These are phyloP conservation scores for Pythium aristosporum DNA, from an alignment of 352 stramenopile genomes.

Conservation along the genomic window DNA sequence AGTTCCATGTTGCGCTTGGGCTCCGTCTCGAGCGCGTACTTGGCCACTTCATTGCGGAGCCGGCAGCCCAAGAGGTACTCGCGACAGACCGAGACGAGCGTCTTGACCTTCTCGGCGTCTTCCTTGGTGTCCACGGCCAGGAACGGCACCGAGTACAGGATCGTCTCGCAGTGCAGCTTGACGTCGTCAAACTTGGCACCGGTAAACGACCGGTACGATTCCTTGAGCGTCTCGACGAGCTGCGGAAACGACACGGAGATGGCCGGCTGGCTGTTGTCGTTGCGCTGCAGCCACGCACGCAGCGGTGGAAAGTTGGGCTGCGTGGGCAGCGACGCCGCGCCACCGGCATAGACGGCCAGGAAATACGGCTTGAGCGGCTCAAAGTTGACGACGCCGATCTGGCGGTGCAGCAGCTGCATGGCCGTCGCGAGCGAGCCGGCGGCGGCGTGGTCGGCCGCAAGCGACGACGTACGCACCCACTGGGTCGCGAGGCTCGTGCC, in stretches of 20 bases:
- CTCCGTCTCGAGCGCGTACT: slow-evolving; percentile 63
- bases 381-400: slow-evolving; percentile 99
- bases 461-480: slow-evolving; percentile 96
- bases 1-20: slow-evolving; percentile 95
- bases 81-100: slow-evolving; percentile 94
- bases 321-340: slow-evolving; percentile 76
- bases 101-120: slow-evolving; percentile 93
- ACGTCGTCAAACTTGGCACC: slow-evolving; percentile 98
- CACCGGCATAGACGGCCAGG: slow-evolving; percentile 81
- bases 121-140: slow-evolving; percentile 91
- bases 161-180: slow-evolving; percentile 90
- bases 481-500: slow-evolving; percentile 87
- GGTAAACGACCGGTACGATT: slow-evolving; percentile 96
- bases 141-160: slow-evolving; percentile 95
- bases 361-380: slow-evolving; percentile 92
- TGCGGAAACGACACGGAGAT: slow-evolving; percentile 87
- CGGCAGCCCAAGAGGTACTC: slow-evolving; percentile 98
- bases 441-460: slow-evolving; percentile 97
- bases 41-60: slow-evolving; percentile 89
- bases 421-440: slow-evolving; percentile 95
- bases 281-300: slow-evolving; percentile 81
- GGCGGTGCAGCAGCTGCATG: slow-evolving; percentile 97
- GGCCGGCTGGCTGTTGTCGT: slow-evolving; percentile 85
- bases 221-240: slow-evolving; percentile 93
- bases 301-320: slow-evolving; percentile 82